These are phyloP conservation scores for Ophiocordyceps polyrhachis-furcata DNA, from an alignment of 2,329 filamentous ascomycete species.

Conservation along the genomic window DNA sequence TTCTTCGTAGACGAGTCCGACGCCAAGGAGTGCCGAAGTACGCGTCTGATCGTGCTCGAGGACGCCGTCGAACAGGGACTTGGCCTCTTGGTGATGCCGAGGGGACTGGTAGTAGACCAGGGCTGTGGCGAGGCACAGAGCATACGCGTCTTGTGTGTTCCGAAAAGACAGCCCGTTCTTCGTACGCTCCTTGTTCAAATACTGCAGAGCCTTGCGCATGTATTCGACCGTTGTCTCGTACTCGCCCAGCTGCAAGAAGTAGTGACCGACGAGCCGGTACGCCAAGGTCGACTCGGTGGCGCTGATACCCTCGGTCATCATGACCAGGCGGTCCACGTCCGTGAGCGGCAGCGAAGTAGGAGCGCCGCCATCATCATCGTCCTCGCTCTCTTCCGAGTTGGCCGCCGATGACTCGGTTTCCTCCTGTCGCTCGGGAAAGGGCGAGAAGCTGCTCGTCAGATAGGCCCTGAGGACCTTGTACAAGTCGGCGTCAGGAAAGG, in stretches of 20 bases:
- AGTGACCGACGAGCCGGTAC: slow-evolving; percentile 65
- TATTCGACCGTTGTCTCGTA: slow-evolving; percentile 65
- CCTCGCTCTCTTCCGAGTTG: slow-evolving; percentile 36
- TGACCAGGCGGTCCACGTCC: slow-evolving; percentile 59
- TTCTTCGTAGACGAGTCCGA: slow-evolving; percentile 83
- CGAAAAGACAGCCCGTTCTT: slow-evolving; percentile 51
- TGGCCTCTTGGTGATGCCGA: slow-evolving; percentile 75
- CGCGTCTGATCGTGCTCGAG: slow-evolving; percentile 57
- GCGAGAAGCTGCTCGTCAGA: slow-evolving; percentile 65
- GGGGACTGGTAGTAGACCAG: slow-evolving; percentile 82
- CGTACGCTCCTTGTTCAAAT: slow-evolving; percentile 38
- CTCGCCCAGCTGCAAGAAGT: slow-evolving; percentile 72
- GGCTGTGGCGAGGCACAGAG: slow-evolving; percentile 65
- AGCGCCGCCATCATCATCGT: slow-evolving; percentile 38
- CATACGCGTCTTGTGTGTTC: slow-evolving; percentile 56
- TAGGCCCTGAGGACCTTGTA: slow-evolving; percentile 68
- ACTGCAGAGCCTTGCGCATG: slow-evolving; percentile 52
- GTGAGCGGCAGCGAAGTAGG: slow-evolving; percentile 40
- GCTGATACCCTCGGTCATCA: slow-evolving; percentile 60
- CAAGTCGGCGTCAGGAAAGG: slow-evolving; percentile 73
- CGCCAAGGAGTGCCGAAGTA: slow-evolving; percentile 67
- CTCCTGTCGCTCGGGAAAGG: slow-evolving; percentile 39
- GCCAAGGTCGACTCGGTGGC: slow-evolving; percentile 57
- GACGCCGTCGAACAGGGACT: slow-evolving; percentile 66
- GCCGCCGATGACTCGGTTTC: slow-evolving; percentile 9